Conservation (phyloP, 352 stramenopile species). For the Phytophthora litchii region DNA sequence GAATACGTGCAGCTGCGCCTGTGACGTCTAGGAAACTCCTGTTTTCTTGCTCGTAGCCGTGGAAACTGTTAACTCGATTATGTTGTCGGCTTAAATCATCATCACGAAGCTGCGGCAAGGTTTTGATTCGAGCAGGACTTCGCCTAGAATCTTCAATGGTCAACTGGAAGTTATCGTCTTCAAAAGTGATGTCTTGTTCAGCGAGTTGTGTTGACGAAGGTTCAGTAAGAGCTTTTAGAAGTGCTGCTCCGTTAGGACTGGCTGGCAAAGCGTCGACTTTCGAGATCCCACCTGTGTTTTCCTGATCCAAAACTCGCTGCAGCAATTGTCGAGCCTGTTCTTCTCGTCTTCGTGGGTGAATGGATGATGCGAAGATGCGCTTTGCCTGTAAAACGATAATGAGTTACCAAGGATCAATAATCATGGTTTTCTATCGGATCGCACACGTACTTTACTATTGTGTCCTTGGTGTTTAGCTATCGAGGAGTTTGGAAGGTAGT, state of each 20-base stretch:
- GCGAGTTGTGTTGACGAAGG: conserved; percentile 1
- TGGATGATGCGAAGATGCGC: conserved; percentile 17
- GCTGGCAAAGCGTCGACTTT: not conserved
- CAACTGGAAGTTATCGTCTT: conserved; percentile 20
- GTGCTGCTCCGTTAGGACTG: not conserved
- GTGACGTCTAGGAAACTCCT: conserved; percentile 32
- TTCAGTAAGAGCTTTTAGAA: conserved; percentile 17
- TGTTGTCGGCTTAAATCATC: conserved; percentile 19
- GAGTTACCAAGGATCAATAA: not conserved
- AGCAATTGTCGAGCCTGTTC: conserved; percentile 45
- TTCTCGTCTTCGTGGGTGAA: conserved; percentile 42
- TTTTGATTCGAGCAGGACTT: conserved; percentile 16
- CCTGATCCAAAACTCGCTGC: conserved; percentile 32
- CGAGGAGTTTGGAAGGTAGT: conserved; percentile 36
- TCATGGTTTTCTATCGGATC: not conserved
- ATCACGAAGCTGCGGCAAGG: conserved; percentile 7
- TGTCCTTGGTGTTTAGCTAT: not conserved
- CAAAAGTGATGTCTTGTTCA: conserved; percentile 18
- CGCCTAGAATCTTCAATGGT: conserved; percentile 7
- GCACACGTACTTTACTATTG: conserved; percentile 6
- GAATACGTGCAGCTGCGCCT: conserved; percentile 33
- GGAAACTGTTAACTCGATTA: conserved; percentile 23
- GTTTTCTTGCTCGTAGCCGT: conserved; percentile 29
- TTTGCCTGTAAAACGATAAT: conserved; percentile 7
- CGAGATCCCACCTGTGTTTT: not conserved